Base-by-base conservation (phyloP, 306 rosid genomes). In the Trichosanthes truncata region DNA sequence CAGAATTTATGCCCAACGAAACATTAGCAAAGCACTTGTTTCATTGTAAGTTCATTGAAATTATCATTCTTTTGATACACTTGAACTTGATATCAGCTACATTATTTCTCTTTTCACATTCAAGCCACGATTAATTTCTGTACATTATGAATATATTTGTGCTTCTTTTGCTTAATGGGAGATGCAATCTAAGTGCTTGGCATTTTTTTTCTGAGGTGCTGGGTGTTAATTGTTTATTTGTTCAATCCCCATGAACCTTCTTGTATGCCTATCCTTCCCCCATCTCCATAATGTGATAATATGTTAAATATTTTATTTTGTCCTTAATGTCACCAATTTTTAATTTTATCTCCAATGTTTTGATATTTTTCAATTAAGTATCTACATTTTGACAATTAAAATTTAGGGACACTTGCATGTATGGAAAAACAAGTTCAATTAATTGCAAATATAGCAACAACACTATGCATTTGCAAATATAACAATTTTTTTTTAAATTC, bases 1-100 rank as follows among this genome's bases (percentile, higher is more conserved):
- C 97, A 26, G 97, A 95, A 75, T 93, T 82, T 76, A 90, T 95
- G 97, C 87, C 96, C 79, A 93, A 90, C n/a, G 99, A 95, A 77
- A 95, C 97, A 29, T 82, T 95, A 86, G 99, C 99, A 21, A 95
- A 95, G 77, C 97, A 95, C 91, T 91, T 93, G 80, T 95, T 95
- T 67, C 99, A 95, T 78, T 95, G 97, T 95, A 89, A 88, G 99
- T 90, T 38, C 52, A 53, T 73, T 74, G 3, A 18, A 29, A 46
- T 76, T 49, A 43, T 62, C 20, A 38, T 56, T 68, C 41, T 72
- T 82, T 45, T 75, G 71, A 15, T 83, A 80, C 78, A 72, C 81
- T 62, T 60, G 68, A 78, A 61, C 60, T 36, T 3, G 60, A 45
- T 18, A 26, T 45, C 57, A 45, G 10, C 48, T 66, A 20, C 4